These are phyloP conservation scores for Pyracantha coccinea DNA, from an alignment of 331 rosid species.

Conservation along the genomic window DNA sequence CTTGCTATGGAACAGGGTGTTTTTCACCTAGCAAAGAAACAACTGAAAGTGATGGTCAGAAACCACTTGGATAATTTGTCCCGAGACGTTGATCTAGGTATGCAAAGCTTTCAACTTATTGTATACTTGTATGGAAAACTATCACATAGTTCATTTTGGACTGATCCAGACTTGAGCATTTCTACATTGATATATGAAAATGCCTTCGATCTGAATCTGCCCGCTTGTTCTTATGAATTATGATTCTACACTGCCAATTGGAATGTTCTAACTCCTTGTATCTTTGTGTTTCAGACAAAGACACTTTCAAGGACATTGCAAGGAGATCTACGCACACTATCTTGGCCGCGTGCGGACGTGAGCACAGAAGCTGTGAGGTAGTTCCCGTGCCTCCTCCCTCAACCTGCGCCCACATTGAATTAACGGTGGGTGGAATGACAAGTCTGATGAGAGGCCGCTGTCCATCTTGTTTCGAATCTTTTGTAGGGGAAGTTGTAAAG, in stretches of 20 bases:
- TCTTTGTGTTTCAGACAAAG: slow-evolving; percentile 40
- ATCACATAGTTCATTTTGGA: neutral
- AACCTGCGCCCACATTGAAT: slow-evolving; percentile 72
- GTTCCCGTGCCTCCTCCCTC: slow-evolving; percentile 51
- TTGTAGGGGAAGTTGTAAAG: slow-evolving; percentile 58
- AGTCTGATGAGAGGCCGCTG: slow-evolving; percentile 68
- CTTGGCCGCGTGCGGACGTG: slow-evolving; percentile 68
- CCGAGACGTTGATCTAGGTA: slow-evolving; percentile 45
- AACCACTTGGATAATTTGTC: slow-evolving; percentile 56
- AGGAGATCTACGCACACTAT: slow-evolving; percentile 54
- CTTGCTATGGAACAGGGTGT: slow-evolving; percentile 33
- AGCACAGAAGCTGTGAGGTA: slow-evolving; percentile 53
- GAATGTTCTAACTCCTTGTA: slow-evolving; percentile 17
- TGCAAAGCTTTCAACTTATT: slow-evolving; percentile 5
- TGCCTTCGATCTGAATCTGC: neutral
- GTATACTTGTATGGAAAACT: neutral
- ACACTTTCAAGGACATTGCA: slow-evolving; percentile 40
- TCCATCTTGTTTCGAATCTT: slow-evolving; percentile 76
- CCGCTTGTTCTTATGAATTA: neutral
- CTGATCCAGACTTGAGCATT: neutral
- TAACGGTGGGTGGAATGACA: slow-evolving; percentile 36
- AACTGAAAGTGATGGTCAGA: slow-evolving; percentile 49
- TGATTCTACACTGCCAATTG: neutral
- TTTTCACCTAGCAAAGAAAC: slow-evolving; percentile 49
- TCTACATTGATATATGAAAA: neutral